Percentiles rank a stretch among this genome's conserved stretches.
These are phyloP conservation scores for Thielaviopsis cerberus DNA, from an alignment of 2,329 filamentous ascomycete genomes.

Conservation along the genomic window DNA sequence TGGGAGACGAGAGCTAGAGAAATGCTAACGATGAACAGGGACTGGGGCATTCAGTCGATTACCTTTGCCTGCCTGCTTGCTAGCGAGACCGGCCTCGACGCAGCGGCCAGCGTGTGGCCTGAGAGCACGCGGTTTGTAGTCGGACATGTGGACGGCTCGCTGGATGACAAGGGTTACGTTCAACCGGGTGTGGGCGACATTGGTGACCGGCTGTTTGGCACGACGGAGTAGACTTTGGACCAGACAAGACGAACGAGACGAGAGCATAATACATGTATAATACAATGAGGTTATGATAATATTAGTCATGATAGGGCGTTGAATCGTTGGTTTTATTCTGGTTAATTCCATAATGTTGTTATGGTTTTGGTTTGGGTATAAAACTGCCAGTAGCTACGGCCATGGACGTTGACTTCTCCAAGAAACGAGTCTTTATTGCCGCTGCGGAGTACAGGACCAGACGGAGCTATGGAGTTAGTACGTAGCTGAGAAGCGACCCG, in stretches of 20 bases:
- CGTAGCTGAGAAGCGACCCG: background rate
- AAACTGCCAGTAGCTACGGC: constrained; percentile 14
- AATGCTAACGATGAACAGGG: constrained; percentile 18
- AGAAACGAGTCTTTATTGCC: constrained; percentile 17
- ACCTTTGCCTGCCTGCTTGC: constrained; percentile 60
- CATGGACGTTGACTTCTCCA: constrained; percentile 13
- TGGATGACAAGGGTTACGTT: constrained; percentile 73
- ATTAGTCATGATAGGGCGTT: too few relatives aligned
- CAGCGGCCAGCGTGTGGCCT: constrained; percentile 59
- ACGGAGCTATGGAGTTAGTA: constrained; percentile 12
- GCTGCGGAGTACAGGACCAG: constrained; percentile 13
- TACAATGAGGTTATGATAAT: background rate
- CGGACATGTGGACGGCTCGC: constrained; percentile 55
- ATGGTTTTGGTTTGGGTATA: constrained; percentile 15
- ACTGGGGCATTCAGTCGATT: constrained; percentile 79
- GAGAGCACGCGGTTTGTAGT: constrained; percentile 65
- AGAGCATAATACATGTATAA: background rate
- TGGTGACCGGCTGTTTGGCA: constrained; percentile 61
- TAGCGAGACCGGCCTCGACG: constrained; percentile 48
- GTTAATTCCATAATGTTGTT: constrained; percentile 18
- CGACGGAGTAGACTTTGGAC: constrained; percentile 1
- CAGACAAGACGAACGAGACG: background rate
- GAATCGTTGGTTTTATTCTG: background rate
- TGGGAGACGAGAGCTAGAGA: too few relatives aligned
- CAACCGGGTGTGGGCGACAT: constrained; percentile 80